Percentiles rank a stretch among this genome's conserved stretches.
phyloP scores from a whole-genome alignment of 257 asterid species.

The Solanum lignicaule region DNA sequence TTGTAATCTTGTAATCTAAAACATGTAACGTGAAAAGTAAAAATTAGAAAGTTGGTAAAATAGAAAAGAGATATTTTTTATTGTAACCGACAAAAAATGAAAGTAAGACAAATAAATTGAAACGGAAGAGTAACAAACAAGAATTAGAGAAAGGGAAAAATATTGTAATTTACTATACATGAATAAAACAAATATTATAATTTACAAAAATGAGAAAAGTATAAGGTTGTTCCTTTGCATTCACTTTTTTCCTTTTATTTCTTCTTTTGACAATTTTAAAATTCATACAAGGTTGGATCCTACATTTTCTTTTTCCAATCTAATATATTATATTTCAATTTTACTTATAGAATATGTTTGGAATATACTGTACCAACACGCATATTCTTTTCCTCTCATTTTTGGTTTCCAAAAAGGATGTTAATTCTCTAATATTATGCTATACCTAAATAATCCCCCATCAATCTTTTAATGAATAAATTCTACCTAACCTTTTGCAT shows the following conservation, averaged over 20 bases:
- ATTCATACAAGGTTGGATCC: not conserved
- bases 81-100: not conserved
- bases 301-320: not conserved
- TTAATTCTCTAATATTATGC: not conserved
- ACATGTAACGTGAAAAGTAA: no score
- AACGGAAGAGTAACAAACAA: not conserved
- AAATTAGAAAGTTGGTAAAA: no score
- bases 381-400: not conserved
- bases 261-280: not conserved
- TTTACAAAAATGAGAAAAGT: not conserved
- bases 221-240: not conserved
- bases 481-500: not conserved
- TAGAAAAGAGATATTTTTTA: not conserved
- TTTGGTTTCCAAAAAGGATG: not conserved
- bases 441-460: not conserved
- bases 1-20: no score
- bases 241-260: not conserved
- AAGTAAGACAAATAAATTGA: not conserved
- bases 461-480: not conserved
- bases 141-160: not conserved
- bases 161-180: not conserved
- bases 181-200: not conserved
- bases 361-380: not conserved
- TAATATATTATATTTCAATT: not conserved
- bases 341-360: not conserved